Percentiles rank a stretch among this genome's conserved stretches.
phyloP scores from a whole-genome alignment of 805 yeast genomes.

The Saccharomyces kudriavzevii region DNA sequence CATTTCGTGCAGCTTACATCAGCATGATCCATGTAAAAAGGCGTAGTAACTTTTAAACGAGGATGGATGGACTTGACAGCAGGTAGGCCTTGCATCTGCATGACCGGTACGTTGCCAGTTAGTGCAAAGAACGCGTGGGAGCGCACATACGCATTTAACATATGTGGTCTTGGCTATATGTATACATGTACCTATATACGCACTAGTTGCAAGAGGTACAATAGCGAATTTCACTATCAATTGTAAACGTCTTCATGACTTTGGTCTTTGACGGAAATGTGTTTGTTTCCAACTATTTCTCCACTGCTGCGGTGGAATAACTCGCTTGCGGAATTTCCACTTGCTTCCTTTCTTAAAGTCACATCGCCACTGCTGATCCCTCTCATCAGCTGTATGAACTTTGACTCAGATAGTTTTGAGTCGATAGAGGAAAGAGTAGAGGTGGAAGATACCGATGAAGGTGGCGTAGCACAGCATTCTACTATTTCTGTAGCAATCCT shows the following conservation, averaged over 20 bases:
- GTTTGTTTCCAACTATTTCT: constrained; percentile 23
- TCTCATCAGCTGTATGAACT: constrained; percentile 26
- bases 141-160: neutral
- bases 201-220: neutral
- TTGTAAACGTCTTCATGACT: neutral
- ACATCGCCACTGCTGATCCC: constrained; percentile 26
- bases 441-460: constrained; percentile 4
- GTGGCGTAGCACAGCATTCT: constrained; percentile 10
- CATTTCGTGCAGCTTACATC: neutral
- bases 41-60: neutral
- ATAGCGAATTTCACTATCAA: neutral
- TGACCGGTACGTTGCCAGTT: neutral
- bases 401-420: constrained; percentile 21
- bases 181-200: neutral
- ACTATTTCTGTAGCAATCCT: constrained; percentile 22
- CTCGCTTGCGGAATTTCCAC: constrained; percentile 11
- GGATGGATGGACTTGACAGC: neutral
- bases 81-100: neutral
- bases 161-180: neutral
- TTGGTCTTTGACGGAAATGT: constrained; percentile 16
- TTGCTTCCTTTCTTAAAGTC: constrained; percentile 13
- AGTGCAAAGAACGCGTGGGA: neutral
- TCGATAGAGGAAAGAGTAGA: constrained; percentile 4
- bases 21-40: neutral
- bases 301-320: constrained; percentile 20